These are phyloP conservation scores for Lindgomyces ingoldianus DNA, from an alignment of 495 filamentous ascomycete species.

Conservation along the genomic window DNA sequence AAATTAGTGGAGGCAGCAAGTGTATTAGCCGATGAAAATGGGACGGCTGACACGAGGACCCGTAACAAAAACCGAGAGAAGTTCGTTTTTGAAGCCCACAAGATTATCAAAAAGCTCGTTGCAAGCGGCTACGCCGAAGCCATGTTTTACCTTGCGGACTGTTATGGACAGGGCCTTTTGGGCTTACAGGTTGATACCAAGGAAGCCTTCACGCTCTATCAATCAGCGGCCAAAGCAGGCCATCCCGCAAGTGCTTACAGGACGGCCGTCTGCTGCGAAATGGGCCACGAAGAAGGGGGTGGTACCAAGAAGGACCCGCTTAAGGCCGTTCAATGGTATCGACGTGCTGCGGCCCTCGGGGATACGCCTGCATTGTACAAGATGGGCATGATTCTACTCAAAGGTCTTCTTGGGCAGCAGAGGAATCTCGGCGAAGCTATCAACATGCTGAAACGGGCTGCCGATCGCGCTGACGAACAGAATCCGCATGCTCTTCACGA, in stretches of 20 bases:
- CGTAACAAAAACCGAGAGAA: constrained; percentile 77
- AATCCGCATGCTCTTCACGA: constrained; percentile 97
- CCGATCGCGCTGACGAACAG: constrained; percentile 80
- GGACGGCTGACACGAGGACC: constrained; percentile 71
- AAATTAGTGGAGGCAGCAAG: constrained; percentile 82
- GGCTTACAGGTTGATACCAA: constrained; percentile 77
- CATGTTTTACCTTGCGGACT: constrained; percentile 92
- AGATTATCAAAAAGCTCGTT: constrained; percentile 84
- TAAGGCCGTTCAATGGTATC: constrained; percentile 98
- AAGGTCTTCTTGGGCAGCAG: constrained; percentile 90
- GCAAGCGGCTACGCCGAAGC: constrained; percentile 70
- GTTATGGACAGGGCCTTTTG: constrained; percentile 72
- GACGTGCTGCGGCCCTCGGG: constrained; percentile 83
- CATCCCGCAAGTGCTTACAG: constrained; percentile 88
- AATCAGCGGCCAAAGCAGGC: constrained; percentile 85
- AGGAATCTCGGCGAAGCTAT: constrained; percentile 81
- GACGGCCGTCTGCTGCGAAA: constrained; percentile 95
- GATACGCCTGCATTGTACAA: constrained; percentile 97
- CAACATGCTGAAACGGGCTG: constrained; percentile 88
- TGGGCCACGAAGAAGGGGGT: constrained; percentile 90
- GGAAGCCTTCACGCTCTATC: constrained; percentile 89
- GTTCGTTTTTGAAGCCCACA: constrained; percentile 82
- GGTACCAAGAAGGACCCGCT: constrained; percentile 86
- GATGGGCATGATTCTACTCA: constrained; percentile 91
- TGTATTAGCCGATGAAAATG: constrained; percentile 67